Base-by-base conservation (phyloP, 75 land plant species). In the Pinus tabuliformis region DNA sequence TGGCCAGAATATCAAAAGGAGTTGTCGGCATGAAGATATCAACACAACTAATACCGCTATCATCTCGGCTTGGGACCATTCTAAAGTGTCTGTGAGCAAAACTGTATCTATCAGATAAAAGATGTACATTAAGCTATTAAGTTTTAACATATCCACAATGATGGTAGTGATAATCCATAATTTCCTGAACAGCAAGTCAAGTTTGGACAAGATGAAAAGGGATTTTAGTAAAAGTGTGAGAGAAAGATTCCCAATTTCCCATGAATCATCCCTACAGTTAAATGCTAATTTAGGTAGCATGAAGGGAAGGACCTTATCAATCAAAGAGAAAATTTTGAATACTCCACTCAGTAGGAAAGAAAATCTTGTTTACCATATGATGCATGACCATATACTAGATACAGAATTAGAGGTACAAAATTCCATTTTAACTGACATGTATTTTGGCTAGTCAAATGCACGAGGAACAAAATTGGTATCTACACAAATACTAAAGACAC, bases 1-100 rank as follows among this genome's bases (percentile, higher is more conserved):
- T 56, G 91, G 90, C 99, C 99, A 96, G 33, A 77, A 60, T 62
- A 80, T 86, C 61, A 92, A 56, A 24, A 94, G 75, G 21, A 87
- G 11, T 57, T 83, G 93, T 59, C 97, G 91, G 57, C 81, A 81
- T 3, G 90, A 81, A 24, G 97, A 95, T 72, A 96, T 65, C 20
- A 87, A 73, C 57, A 87, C 72, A 59, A 96, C 91, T 37, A 87
- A 74, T 56, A 90, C 93, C 12, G 77, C 24, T 11, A 89, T 76
- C 63, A 89, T 75, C 78, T 76, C 83, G 63, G 91, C 74, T 76
- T 96, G 93, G 89, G 91, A 91, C 52, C 80, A 65, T 77, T 92
- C 91, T 60, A 89, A 81, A 33, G 64, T 57, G 83, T 88, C 99
- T 96, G 86, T 30, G 80, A 56, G 74, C 78, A 73, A 58, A 62